Evolutionary conservation across 768 basidiomycete species (phyloP).

Genomic region (Pisolithus orientalis): DNA sequence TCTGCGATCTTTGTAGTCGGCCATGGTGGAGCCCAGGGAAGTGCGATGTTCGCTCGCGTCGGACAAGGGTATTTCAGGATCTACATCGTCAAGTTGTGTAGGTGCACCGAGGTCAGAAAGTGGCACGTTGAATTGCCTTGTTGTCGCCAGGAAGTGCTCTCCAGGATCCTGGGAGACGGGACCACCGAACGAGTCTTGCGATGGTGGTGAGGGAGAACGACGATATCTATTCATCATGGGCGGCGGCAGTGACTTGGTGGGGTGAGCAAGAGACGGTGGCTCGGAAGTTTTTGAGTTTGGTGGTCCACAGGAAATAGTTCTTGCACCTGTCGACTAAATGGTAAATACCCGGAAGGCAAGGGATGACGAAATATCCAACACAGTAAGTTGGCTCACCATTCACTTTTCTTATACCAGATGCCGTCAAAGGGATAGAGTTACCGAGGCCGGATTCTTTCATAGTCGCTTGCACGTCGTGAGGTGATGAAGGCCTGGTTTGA

Average conservation of each 20-base stretch:
- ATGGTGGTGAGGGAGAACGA: constrained; percentile 35
- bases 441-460: constrained; percentile 24
- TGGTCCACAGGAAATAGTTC: constrained; percentile 30
- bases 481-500: constrained; percentile 14
- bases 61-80: constrained; percentile 48
- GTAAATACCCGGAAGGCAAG: constrained; percentile 19
- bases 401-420: constrained; percentile 22
- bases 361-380: constrained; percentile 11
- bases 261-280: constrained; percentile 9
- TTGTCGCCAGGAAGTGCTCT: constrained; percentile 38
- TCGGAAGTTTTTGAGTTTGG: constrained; percentile 16
- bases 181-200: constrained; percentile 62
- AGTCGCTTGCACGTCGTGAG: constrained; percentile 18
- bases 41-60: constrained; percentile 32
- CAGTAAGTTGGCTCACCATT: constrained; percentile 25
- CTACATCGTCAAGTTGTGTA: constrained; percentile 25
- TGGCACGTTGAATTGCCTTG: constrained; percentile 50
- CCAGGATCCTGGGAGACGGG: constrained; percentile 43
- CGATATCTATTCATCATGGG: constrained; percentile 13
- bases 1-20: constrained; percentile 19
- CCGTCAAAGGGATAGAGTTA: constrained; percentile 20
- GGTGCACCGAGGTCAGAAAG: constrained; percentile 46
- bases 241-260: constrained; percentile 17
- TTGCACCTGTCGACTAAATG: constrained; percentile 22
- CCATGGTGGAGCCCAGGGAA: constrained; percentile 17